phyloP scores from a whole-genome alignment of 2,329 filamentous ascomycete genomes.

The Cylindrodendrum hubeiense region DNA sequence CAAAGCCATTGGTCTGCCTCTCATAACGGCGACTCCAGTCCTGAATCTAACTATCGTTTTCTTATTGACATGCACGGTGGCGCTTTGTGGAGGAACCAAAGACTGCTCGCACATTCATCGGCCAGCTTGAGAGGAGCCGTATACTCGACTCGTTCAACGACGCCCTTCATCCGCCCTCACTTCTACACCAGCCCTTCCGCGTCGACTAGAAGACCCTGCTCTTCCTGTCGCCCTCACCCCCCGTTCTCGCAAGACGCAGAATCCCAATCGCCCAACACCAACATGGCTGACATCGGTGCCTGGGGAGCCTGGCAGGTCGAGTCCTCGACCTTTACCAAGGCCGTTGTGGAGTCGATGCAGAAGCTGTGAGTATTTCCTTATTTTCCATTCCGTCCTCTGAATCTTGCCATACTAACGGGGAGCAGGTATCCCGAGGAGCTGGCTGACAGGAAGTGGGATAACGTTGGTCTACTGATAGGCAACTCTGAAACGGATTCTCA shows the following conservation, averaged over 20 bases:
- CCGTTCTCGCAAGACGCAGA: conserved; percentile 2
- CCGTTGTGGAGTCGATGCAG: conserved; percentile 84
- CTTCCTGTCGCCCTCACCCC: conserved; percentile 30
- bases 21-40: not conserved
- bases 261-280: conserved; percentile 13
- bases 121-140: not conserved
- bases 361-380: conserved; percentile 70
- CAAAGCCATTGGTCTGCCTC: not conserved
- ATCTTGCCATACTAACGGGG: conserved; percentile 4
- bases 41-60: not conserved
- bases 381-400: not conserved
- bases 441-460: conserved; percentile 93
- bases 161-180: not conserved
- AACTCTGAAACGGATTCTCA: conserved; percentile 52
- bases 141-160: not conserved
- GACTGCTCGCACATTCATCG: conserved; percentile 5
- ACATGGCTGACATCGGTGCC: conserved; percentile 47
- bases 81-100: conserved; percentile 13
- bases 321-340: conserved; percentile 58
- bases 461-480: conserved; percentile 84
- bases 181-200: not conserved
- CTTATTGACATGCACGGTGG: conserved; percentile 33
- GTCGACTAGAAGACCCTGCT: conserved; percentile 25
- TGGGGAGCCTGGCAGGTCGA: conserved; percentile 57
- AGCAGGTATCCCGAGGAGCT: conserved; percentile 87